These are phyloP conservation scores for Syncephalis fuscata DNA, from an alignment of 371 early-diverging fungal genomes.

Conservation along the genomic window DNA sequence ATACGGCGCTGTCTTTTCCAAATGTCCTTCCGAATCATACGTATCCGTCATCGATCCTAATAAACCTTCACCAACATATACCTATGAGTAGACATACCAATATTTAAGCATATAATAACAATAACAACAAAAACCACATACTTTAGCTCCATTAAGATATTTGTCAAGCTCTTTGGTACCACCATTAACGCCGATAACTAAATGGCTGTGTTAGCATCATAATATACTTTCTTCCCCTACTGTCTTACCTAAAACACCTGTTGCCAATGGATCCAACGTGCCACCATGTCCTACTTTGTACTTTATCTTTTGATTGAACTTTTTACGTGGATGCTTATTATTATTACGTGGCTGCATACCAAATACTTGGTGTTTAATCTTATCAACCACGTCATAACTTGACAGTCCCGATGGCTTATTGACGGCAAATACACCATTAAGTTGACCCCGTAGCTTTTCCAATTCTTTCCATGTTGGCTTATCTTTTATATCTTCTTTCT, in stretches of 20 bases:
- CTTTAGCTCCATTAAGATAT: constrained; percentile 10
- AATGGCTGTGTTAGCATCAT: neutral
- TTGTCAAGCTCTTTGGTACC: constrained; percentile 10
- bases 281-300: constrained; percentile 35
- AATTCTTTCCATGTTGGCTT: no score
- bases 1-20: constrained; percentile 8
- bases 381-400: constrained; percentile 22
- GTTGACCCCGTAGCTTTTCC: no score
- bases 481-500: no score
- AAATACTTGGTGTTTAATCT: constrained; percentile 12
- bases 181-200: constrained; percentile 15
- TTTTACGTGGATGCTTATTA: constrained; percentile 11
- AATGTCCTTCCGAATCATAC: constrained; percentile 22
- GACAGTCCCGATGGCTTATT: constrained; percentile 27
- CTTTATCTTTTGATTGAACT: neutral
- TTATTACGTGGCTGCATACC: constrained; percentile 7
- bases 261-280: constrained; percentile 38
- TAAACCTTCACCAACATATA: constrained; percentile 19
- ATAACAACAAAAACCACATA: constrained; percentile 1
- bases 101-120: neutral
- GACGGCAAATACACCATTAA: constrained; percentile 25
- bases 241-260: constrained; percentile 23
- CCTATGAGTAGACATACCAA: neutral
- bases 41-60: constrained; percentile 30
- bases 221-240: neutral